phyloP scores from a whole-genome alignment of 805 yeast species.

The Sugiyamaella smithiae region DNA sequence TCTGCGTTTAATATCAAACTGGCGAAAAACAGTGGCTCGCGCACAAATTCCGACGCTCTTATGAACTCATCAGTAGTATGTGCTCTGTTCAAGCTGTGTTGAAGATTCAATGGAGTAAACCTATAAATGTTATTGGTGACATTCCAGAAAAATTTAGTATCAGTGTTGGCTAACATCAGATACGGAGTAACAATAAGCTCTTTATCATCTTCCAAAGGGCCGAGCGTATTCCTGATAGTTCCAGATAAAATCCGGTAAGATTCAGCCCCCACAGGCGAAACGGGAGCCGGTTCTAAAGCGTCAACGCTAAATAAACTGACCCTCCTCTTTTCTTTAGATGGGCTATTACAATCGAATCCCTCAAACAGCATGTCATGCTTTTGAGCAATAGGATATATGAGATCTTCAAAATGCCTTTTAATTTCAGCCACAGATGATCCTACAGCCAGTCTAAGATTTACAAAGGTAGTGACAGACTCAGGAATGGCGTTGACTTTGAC shows the following conservation, averaged over 20 bases:
- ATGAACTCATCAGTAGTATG: background rate
- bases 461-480: conserved; percentile 48
- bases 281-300: background rate
- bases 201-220: background rate
- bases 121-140: background rate
- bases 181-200: background rate
- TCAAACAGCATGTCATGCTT: background rate
- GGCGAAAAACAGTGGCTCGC: background rate
- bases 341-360: background rate
- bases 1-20: background rate
- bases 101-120: background rate
- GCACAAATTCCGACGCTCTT: background rate
- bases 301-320: background rate
- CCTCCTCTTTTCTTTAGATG: background rate
- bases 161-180: background rate
- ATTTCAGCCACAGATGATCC: conserved; percentile 48
- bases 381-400: background rate
- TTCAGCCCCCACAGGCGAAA: background rate
- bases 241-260: background rate
- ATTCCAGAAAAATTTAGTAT: background rate
- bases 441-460: conserved; percentile 60
- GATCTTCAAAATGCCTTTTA: background rate
- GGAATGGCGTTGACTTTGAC: conserved; percentile 70
- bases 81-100: background rate
- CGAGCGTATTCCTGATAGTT: background rate